Percentiles rank a stretch among this genome's conserved stretches.
These are phyloP conservation scores for Fusarium camptoceras DNA, from an alignment of 2,329 filamentous ascomycete species.

Conservation along the genomic window DNA sequence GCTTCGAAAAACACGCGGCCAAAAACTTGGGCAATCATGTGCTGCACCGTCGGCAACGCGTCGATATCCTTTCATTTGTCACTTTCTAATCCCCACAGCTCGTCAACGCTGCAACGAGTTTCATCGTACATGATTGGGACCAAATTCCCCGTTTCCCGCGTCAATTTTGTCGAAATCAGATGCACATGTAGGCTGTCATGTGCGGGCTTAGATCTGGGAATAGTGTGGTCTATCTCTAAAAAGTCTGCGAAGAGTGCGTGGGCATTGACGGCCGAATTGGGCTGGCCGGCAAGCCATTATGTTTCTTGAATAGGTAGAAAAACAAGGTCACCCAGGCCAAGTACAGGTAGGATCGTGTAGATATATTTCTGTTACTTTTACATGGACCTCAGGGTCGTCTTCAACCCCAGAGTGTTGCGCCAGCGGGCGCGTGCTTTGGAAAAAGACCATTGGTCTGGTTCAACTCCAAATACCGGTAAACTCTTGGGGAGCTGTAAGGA, in stretches of 20 bases:
- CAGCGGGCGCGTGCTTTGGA: not conserved
- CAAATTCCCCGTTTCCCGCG: not conserved
- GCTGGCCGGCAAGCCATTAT: not conserved
- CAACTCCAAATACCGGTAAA: not conserved
- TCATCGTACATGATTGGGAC: not conserved
- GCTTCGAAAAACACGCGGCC: slow-evolving; percentile 1
- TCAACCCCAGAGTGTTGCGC: not conserved
- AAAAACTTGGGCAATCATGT: slow-evolving; percentile 1
- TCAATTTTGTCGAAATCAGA: slow-evolving; percentile 1
- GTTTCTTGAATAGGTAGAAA: slow-evolving; percentile 1
- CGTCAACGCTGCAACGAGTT: not conserved
- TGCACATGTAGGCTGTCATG: slow-evolving; percentile 1
- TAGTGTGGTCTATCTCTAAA: not conserved
- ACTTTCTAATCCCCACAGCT: not conserved
- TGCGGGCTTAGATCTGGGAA: not conserved
- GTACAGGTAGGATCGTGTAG: not conserved
- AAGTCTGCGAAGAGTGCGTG: slow-evolving; percentile 2
- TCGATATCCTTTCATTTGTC: not conserved
- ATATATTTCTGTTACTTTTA: not conserved
- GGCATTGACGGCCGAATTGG: not conserved
- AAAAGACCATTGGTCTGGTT: not conserved
- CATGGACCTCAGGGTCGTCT: not conserved
- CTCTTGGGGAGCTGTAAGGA: not conserved
- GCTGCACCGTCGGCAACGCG: not conserved
- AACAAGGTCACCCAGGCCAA: not conserved